phyloP scores from a whole-genome alignment of 139 green algal genomes.

The Zygnema circumcarinatum region DNA sequence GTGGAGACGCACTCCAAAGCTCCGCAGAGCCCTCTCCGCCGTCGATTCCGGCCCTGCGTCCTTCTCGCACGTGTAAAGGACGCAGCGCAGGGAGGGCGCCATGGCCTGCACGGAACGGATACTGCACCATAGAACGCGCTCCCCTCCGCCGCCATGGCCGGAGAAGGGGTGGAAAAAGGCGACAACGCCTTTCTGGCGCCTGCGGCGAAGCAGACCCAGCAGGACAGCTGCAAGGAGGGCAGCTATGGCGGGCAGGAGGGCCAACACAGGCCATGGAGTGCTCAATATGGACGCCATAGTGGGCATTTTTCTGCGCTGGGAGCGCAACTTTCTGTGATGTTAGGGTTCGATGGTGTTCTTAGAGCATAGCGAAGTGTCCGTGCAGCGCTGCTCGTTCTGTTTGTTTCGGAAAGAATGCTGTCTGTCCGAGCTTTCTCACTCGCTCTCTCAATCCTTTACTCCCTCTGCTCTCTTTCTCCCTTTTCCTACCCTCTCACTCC shows the following conservation, averaged over 20 bases:
- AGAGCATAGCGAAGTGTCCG: too few relatives aligned
- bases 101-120: conserved; percentile 45
- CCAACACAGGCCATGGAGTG: too few relatives aligned
- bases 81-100: neutral
- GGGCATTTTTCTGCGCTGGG: too few relatives aligned
- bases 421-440: too few relatives aligned
- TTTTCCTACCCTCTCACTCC: too few relatives aligned
- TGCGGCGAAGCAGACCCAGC: neutral
- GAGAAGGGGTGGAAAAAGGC: conserved; percentile 95
- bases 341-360: too few relatives aligned
- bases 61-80: conserved; percentile 79
- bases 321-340: too few relatives aligned
- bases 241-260: conserved; percentile 4
- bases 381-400: too few relatives aligned
- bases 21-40: conserved; percentile 59
- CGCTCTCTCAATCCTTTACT: too few relatives aligned
- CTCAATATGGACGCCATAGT: too few relatives aligned
- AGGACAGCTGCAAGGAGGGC: neutral
- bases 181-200: conserved; percentile 55
- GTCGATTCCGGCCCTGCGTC: conserved; percentile 60
- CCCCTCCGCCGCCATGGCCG: conserved; percentile 88
- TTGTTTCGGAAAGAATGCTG: too few relatives aligned
- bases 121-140: conserved; percentile 91
- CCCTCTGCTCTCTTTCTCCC: too few relatives aligned
- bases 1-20: conserved; percentile 69